phyloP scores from a whole-genome alignment of 1,284 basidiomycete species.

The Ceratobasidium theobromae region DNA sequence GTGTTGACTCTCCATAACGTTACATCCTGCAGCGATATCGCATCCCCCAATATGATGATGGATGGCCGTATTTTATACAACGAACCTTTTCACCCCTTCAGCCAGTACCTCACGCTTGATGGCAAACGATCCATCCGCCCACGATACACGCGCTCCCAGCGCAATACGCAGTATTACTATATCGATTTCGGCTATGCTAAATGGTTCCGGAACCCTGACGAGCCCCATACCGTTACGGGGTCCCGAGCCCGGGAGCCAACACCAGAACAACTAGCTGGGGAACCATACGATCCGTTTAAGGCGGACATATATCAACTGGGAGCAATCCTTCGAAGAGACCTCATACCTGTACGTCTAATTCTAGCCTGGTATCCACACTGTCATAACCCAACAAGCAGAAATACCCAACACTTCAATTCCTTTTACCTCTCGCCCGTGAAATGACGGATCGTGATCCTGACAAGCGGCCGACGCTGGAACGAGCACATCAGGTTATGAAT shows the following conservation, averaged over 20 bases:
- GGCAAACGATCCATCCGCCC: background rate
- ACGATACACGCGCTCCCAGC: background rate
- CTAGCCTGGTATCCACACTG: background rate
- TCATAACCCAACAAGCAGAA: background rate
- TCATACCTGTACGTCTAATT: background rate
- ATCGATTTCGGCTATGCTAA: slow-evolving; percentile 3
- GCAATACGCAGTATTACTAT: background rate
- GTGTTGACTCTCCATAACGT: background rate
- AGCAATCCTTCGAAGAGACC: background rate
- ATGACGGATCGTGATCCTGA: background rate
- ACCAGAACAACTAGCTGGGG: background rate
- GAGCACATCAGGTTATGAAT: background rate
- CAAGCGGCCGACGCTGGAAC: background rate
- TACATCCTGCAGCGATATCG: background rate
- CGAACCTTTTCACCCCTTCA: background rate
- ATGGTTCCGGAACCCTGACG: background rate
- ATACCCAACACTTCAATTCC: background rate
- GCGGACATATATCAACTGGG: slow-evolving; percentile 3
- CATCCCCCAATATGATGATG: background rate
- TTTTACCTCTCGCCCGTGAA: background rate
- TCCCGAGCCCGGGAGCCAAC: background rate
- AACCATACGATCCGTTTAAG: background rate
- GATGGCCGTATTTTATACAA: background rate
- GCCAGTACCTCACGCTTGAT: background rate
- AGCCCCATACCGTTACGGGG: background rate